Percentiles rank a stretch among this genome's conserved stretches.
Evolutionary conservation across 1,284 basidiomycete species (phyloP).

Genomic region (Prillingera fragicola): DNA sequence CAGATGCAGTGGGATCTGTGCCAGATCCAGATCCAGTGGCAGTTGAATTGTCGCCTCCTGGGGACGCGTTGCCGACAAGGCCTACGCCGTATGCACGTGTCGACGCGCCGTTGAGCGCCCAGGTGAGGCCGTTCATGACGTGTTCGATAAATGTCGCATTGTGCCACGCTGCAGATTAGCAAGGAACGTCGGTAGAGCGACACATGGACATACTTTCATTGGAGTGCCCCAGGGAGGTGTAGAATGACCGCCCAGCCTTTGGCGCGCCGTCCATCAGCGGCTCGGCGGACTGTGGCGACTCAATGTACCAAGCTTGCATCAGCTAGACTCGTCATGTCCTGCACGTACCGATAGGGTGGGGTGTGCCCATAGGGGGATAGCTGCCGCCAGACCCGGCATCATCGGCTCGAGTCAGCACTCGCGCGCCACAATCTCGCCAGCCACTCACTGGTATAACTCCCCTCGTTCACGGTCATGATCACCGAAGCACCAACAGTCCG

Average conservation of each 20-base stretch:
- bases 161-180: slow-evolving; percentile 43
- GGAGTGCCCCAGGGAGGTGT: slow-evolving; percentile 69
- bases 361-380: slow-evolving; percentile 34
- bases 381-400: slow-evolving; percentile 32
- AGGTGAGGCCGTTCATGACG: slow-evolving; percentile 65
- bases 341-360: slow-evolving; percentile 43
- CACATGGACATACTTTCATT: slow-evolving; percentile 55
- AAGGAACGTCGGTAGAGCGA: no score
- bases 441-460: slow-evolving; percentile 57
- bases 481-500: slow-evolving; percentile 61
- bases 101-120: slow-evolving; percentile 57
- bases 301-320: slow-evolving; percentile 68
- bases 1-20: no score
- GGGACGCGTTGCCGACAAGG: slow-evolving; percentile 41
- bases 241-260: slow-evolving; percentile 67
- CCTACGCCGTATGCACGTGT: slow-evolving; percentile 42
- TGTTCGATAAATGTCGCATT: slow-evolving; percentile 62
- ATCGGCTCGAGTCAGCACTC: slow-evolving; percentile 18
- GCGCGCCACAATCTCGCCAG: not conserved
- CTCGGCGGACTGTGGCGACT: slow-evolving; percentile 57
- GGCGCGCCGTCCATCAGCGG: slow-evolving; percentile 37
- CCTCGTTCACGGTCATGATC: slow-evolving; percentile 63
- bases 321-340: slow-evolving; percentile 1
- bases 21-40: no score
- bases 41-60: no score